Conservation (phyloP, 768 basidiomycete genomes). For the Neoboletus brunneissimus region DNA sequence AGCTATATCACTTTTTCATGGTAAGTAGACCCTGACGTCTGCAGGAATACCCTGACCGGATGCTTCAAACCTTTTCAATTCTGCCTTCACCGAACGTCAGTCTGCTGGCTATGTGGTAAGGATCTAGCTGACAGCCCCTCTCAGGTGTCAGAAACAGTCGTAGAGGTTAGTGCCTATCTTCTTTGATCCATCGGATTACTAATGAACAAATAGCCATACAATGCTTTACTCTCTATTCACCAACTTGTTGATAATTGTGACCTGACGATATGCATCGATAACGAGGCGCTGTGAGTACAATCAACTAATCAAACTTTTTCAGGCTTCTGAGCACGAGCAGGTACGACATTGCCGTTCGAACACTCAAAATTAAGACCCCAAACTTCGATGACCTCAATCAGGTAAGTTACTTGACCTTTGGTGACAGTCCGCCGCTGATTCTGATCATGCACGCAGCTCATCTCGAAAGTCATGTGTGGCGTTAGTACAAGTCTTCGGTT, state of each 20-base stretch:
- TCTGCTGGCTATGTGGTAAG: neutral
- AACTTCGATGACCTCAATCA: constrained; percentile 66
- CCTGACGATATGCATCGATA: constrained; percentile 81
- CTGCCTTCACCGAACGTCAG: constrained; percentile 56
- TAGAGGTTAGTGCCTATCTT: constrained; percentile 40
- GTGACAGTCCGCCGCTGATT: neutral
- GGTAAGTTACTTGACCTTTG: constrained; percentile 36
- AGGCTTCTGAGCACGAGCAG: constrained; percentile 34
- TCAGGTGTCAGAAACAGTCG: constrained; percentile 48
- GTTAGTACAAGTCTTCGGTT: constrained; percentile 89
- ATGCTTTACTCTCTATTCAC: constrained; percentile 78
- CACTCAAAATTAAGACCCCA: constrained; percentile 63
- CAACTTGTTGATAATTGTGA: constrained; percentile 90
- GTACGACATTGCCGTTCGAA: constrained; percentile 67
- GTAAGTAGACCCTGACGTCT: constrained; percentile 11
- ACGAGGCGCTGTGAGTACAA: constrained; percentile 69
- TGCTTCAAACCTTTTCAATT: constrained; percentile 52
- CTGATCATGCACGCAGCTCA: constrained; percentile 42
- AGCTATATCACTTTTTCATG: constrained; percentile 16
- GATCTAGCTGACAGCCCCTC: constrained; percentile 10
- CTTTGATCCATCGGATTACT: neutral
- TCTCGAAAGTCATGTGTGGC: constrained; percentile 91
- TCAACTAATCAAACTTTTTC: neutral
- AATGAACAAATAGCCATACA: constrained; percentile 60
- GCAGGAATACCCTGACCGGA: constrained; percentile 55